Evolutionary conservation across 371 early-diverging fungal species (phyloP), one percentile per base, ranked within the genome.

Genomic region (Mucor sp.): DNA sequence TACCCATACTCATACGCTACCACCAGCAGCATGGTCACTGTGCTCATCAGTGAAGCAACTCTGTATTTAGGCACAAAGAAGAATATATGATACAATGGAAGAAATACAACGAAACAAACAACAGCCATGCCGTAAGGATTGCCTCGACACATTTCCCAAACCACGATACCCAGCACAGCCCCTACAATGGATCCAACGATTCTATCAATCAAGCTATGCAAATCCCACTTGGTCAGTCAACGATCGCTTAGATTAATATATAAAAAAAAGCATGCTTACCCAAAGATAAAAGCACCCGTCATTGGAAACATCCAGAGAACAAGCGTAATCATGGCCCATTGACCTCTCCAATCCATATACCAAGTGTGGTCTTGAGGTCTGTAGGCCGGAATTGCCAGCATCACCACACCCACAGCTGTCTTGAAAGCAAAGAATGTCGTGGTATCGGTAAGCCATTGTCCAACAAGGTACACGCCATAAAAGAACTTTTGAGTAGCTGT

Each of bases 81-180:
- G 63, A 82, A 74, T 3, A 73, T 25, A 60, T 82, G 72, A 53
- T 79, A 82, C 4, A 72, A 27, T 15, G 73, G 60, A 1, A 74
- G 50, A 14, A 72, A 72, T 12, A 72, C 28, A 8, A 77, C 19
- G 47, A 77, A 81, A 23, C 69, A 62, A 5, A 81, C 68, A 4
- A 76, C 67, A 7, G 70, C 70, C 28, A 81, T n/a, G 3, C 74
- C 81, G 55, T 81, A 81, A 6, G 79, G 74, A 39, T 79, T 77
- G 11, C 79, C 82, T 64, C 66, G 65, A 1, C 70, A 67, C 17
- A 82, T 82, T 55, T 82, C 80, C 82, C 82, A 82, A 17, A 79
- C 71, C 11, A 77, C 66, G 32, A 82, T 82, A 8, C 82, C 78
- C 0, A 73, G 32, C 1, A 82, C 56, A 27, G 71, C 68, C 0